Conservation (phyloP, 1,139 yeast species). For the Groenewaldozyma auringiensis region DNA sequence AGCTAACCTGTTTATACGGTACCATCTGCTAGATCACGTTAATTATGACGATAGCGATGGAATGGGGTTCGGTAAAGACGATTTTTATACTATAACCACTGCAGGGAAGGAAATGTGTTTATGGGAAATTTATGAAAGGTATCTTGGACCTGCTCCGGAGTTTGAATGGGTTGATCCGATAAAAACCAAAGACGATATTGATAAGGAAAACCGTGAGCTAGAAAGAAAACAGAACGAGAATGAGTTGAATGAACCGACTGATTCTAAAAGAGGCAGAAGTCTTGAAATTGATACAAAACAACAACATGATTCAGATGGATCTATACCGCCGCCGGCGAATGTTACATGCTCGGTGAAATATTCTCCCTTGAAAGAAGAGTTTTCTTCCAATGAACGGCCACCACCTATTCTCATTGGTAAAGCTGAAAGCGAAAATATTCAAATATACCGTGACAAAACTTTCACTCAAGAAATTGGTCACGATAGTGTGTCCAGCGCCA, state of each 20-base stretch:
- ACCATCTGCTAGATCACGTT: slow-evolving; percentile 39
- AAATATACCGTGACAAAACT: neutral
- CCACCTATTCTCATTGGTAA: neutral
- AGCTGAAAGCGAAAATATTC: neutral
- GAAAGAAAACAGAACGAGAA: neutral
- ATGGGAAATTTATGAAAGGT: slow-evolving; percentile 28
- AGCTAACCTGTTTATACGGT: slow-evolving; percentile 47
- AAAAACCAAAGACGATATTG: neutral
- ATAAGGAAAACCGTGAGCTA: no score
- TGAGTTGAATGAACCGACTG: neutral
- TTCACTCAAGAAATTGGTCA: neutral
- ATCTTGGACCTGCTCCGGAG: neutral
- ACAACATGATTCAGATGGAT: neutral
- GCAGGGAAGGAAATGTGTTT: slow-evolving; percentile 35
- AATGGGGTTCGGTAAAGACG: slow-evolving; percentile 15
- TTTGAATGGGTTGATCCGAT: neutral
- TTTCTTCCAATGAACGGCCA: neutral
- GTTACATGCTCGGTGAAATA: neutral
- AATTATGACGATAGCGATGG: slow-evolving; percentile 9
- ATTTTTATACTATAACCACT: slow-evolving; percentile 35
- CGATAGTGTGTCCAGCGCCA: neutral
- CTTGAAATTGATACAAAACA: neutral
- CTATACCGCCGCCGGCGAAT: neutral
- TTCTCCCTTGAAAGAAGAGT: neutral
- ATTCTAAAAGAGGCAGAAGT: neutral